phyloP scores from a whole-genome alignment of 2,329 filamentous ascomycete species.

The Pyricularia pennisetigena region DNA sequence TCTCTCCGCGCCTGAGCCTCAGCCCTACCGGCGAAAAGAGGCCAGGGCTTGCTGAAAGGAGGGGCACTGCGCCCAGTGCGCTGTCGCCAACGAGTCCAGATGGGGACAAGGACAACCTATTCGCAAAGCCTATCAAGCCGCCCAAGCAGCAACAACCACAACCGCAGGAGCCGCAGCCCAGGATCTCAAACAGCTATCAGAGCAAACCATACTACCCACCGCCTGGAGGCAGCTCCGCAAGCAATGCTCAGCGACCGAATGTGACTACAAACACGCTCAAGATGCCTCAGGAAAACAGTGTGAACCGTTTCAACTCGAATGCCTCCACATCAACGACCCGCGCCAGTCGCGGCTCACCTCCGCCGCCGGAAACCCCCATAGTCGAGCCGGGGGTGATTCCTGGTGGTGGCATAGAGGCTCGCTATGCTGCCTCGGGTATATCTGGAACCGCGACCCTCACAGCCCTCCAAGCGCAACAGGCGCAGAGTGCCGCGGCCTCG shows the following conservation, averaged over 20 bases:
- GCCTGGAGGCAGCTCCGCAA: slow-evolving; percentile 29
- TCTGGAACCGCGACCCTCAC: slow-evolving; percentile 76
- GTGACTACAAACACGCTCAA: slow-evolving; percentile 20
- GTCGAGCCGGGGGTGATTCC: slow-evolving; percentile 61
- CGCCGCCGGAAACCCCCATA: slow-evolving; percentile 86
- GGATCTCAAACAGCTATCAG: slow-evolving; percentile 36
- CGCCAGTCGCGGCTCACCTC: slow-evolving; percentile 84
- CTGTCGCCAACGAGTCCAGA: slow-evolving; percentile 73
- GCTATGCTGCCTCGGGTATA: slow-evolving; percentile 86
- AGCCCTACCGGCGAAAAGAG: slow-evolving; percentile 42
- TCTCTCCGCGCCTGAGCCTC: slow-evolving; percentile 43
- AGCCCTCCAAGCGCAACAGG: slow-evolving; percentile 41
- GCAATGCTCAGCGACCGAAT: slow-evolving; percentile 14
- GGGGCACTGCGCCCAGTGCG: slow-evolving; percentile 72
- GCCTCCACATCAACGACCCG: slow-evolving; percentile 90
- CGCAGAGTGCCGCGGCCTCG: slow-evolving; percentile 67
- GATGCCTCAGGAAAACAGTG: slow-evolving; percentile 34
- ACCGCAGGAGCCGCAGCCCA: slow-evolving; percentile 25
- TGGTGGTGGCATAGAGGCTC: slow-evolving; percentile 76
- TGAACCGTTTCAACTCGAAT: slow-evolving; percentile 64
- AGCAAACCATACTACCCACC: slow-evolving; percentile 53
- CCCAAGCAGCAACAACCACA: slow-evolving; percentile 19
- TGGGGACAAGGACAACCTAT: slow-evolving; percentile 67
- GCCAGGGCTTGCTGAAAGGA: slow-evolving; percentile 65
- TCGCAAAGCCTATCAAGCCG: slow-evolving; percentile 52